Base-by-base conservation (phyloP, 768 basidiomycete genomes). In the Phallus indusiatus region DNA sequence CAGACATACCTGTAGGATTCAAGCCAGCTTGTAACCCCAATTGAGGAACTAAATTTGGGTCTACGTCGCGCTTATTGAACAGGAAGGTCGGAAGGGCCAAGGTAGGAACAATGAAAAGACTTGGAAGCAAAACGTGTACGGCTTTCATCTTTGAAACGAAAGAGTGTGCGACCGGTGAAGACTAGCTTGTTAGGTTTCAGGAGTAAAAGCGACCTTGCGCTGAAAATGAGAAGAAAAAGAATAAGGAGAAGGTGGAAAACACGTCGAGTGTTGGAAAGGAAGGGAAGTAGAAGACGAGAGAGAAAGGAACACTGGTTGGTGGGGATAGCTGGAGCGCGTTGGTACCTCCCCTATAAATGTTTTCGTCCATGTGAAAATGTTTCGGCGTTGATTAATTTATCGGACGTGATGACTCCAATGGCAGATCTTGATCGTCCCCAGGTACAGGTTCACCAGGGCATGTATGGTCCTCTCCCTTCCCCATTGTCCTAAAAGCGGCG, bases 1-100 rank as follows among this genome's bases (percentile, higher is more conserved):
- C 35, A 37, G 37, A 16, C 28, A 74, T 71, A 64, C 82, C 83
- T 33, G 81, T 81, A 12, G 86, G 85, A 65, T 86, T 85, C 8
- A 78, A 47, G 16, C 82, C 83, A 1, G 84, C 63, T 47, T 67
- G 56, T 63, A 77, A 73, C n/a, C 83, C 86, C 53, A 87, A 81
- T 20, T 79, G 68, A 5, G 86, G 86, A 21, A 84, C 79, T 16
- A 84, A 75, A 1, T 75, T 18, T 2, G 63, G 70, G 66, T 81
- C 69, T 16, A 85, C 79, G 60, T 75, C 78, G 52, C 81, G 75
- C 65, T 42, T 42, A 42, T 42, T 12, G 4, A n/a, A 42, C 42
- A 42, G 14, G 14, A 3, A 42, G 12, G 42, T 42, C 42, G 42
- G 42, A n/a, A 12, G 42, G 12, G 42, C 12, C 12, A 42, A 11